Base-by-base conservation (phyloP, 2,329 filamentous ascomycete genomes). In the Colletotrichum sidae region DNA sequence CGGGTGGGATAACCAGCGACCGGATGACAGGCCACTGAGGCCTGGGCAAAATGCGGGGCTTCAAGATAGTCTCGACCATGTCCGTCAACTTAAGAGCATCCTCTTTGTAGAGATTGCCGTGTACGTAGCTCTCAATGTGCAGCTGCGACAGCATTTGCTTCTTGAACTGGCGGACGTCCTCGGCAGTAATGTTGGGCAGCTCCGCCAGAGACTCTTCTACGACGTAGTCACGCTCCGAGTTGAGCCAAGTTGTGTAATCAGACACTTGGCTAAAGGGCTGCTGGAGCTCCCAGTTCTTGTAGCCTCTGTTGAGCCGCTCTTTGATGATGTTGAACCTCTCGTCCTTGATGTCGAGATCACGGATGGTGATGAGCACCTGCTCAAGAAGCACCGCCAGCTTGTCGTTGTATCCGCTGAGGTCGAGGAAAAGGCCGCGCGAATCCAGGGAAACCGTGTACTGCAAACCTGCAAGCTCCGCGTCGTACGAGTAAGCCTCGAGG, bases 61-160 rank as follows among this genome's bases (percentile, higher is more conserved):
- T 90, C 51, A 99, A 79, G 0, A 87, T 92, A 6, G 85, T 88
- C 76, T 96, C 92, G 34, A 97, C 86, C 72, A 97, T 86, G 69
- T 96, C 89, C 0, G 93, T 95, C 75, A 97, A 86, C 74, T 90
- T 91, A 59, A 97, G 82, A 0, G 93, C 94, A 74, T 99, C 96
- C 75, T 97, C 93, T 79, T 94, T 96, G 82, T 97, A 94, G 60
- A 99, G 76, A 76, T 99, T 99, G 56, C 96, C 96, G 72, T 97
- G 94, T 0, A 90, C 92, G 61, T 97, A 87, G 3, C 94, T 86
- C 77, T 99, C 96, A 68, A 97, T 90, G 72, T 97, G 92, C 70
- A 95, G 85, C 74, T 98, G 94, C 11, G 88, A 85, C 46, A 98
- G 83, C 51, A 97, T 81, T 71, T 96, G 90, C 47, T 91, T 91